These are phyloP conservation scores for Populus trichocarpa DNA, from an alignment of 441 rosid species.

Conservation along the genomic window DNA sequence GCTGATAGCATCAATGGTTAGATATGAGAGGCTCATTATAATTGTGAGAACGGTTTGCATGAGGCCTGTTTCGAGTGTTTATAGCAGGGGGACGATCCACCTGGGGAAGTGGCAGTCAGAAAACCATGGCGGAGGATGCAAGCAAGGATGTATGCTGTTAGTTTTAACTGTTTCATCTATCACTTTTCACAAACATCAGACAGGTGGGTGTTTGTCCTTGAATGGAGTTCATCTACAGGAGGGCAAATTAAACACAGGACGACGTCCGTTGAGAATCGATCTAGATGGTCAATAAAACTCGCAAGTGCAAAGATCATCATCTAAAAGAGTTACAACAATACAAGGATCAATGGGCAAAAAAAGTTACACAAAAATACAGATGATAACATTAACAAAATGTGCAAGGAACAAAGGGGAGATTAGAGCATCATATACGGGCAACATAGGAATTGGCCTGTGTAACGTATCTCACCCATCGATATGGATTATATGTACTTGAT, in stretches of 20 bases:
- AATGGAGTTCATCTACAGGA: not conserved
- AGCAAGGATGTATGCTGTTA: not conserved
- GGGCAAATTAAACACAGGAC: not conserved
- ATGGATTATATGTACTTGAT: slow-evolving; percentile 71
- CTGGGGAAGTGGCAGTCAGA: not conserved
- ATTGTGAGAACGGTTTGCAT: not conserved
- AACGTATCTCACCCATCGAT: slow-evolving; percentile 97
- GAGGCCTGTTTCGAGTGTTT: not conserved
- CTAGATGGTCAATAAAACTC: not conserved
- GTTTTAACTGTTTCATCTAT: not conserved
- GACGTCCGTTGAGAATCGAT: not conserved
- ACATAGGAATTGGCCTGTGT: slow-evolving; percentile 97
- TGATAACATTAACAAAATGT: not conserved
- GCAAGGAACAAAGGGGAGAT: not conserved
- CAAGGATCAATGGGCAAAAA: not conserved
- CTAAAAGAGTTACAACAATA: not conserved
- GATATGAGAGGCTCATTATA: not conserved
- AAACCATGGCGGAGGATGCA: not conserved
- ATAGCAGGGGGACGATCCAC: not conserved
- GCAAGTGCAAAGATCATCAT: not conserved
- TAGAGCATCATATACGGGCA: slow-evolving; percentile 57
- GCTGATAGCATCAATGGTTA: not conserved
- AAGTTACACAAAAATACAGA: not conserved
- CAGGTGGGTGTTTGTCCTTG: not conserved
- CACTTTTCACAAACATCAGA: not conserved